These are phyloP conservation scores for Talaromyces funiculosus DNA, from an alignment of 2,329 filamentous ascomycete genomes.

Conservation along the genomic window DNA sequence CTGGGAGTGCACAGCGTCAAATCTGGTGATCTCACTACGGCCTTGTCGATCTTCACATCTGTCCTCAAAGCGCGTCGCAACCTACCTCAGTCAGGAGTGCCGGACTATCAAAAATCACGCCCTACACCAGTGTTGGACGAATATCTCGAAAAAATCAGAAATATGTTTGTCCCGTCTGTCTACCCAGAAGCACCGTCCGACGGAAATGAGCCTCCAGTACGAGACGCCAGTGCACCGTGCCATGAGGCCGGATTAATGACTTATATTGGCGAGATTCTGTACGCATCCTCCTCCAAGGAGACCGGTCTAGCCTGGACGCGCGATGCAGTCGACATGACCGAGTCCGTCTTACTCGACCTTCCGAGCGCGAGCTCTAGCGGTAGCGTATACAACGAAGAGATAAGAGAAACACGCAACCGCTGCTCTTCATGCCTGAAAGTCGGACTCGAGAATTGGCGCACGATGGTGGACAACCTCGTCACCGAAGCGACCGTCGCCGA, in stretches of 20 bases:
- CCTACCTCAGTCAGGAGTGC: conserved; percentile 41
- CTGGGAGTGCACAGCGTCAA: conserved; percentile 73
- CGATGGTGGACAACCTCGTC: conserved; percentile 68
- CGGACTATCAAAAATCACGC: neutral
- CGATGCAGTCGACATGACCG: conserved; percentile 76
- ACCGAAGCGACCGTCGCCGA: conserved; percentile 34
- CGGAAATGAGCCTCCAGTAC: conserved; percentile 62
- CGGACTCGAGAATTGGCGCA: conserved; percentile 74
- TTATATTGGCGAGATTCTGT: conserved; percentile 92
- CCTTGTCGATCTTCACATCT: conserved; percentile 80
- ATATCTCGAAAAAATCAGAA: conserved; percentile 36
- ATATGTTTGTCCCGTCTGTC: conserved; percentile 47
- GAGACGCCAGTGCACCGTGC: conserved; percentile 62
- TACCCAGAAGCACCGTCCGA: conserved; percentile 68
- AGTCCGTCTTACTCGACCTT: conserved; percentile 51
- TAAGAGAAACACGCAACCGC: conserved; percentile 41
- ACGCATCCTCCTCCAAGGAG: conserved; percentile 58
- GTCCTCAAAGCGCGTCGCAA: conserved; percentile 69
- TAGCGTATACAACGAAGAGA: conserved; percentile 4
- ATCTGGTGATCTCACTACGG: conserved; percentile 58
- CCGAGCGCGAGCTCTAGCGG: conserved; percentile 21
- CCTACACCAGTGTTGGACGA: conserved; percentile 24
- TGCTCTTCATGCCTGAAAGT: conserved; percentile 73
- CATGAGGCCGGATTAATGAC: conserved; percentile 81
- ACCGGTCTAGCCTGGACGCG: conserved; percentile 84